Conservation (phyloP, 1,284 basidiomycete genomes). For the Boletus sp. region DNA sequence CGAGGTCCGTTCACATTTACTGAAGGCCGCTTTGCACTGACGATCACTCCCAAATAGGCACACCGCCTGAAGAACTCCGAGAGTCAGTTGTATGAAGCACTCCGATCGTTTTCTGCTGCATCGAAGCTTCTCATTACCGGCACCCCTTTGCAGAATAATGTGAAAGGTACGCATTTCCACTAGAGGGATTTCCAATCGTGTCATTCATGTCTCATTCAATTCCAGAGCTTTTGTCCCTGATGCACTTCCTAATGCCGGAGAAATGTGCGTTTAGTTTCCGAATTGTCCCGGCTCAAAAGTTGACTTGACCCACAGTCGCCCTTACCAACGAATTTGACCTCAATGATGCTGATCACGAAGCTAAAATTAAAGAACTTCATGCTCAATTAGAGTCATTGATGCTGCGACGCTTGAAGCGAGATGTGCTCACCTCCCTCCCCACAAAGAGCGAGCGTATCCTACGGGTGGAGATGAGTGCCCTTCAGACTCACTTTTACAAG, state of each 20-base stretch:
- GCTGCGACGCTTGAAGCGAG: conserved; percentile 92
- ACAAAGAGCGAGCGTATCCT: conserved; percentile 98
- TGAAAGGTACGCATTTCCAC: conserved; percentile 70
- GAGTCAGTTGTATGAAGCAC: conserved; percentile 93
- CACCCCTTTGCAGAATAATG: conserved; percentile 98
- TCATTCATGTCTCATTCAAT: conserved; percentile 13
- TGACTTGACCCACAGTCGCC: conserved; percentile 49
- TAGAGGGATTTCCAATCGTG: background rate
- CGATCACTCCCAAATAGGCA: conserved; percentile 49
- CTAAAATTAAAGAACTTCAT: conserved; percentile 93
- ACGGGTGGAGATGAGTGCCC: conserved; percentile 94
- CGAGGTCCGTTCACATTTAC: conserved; percentile 56
- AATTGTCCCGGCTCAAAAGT: background rate
- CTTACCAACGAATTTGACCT: conserved; percentile 94
- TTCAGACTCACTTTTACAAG: conserved; percentile 99
- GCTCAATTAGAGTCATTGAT: conserved; percentile 92
- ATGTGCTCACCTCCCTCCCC: conserved; percentile 95
- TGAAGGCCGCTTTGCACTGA: conserved; percentile 8
- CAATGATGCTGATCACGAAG: conserved; percentile 88
- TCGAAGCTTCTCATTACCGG: conserved; percentile 97
- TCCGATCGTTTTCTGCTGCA: conserved; percentile 84
- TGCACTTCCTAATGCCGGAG: conserved; percentile 99
- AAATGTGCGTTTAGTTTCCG: conserved; percentile 63
- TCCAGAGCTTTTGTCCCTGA: conserved; percentile 88
- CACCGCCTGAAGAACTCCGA: conserved; percentile 98